Evolutionary conservation across 176 grass and related monocot species (phyloP).

Genomic region (Oryza rufipogon): DNA sequence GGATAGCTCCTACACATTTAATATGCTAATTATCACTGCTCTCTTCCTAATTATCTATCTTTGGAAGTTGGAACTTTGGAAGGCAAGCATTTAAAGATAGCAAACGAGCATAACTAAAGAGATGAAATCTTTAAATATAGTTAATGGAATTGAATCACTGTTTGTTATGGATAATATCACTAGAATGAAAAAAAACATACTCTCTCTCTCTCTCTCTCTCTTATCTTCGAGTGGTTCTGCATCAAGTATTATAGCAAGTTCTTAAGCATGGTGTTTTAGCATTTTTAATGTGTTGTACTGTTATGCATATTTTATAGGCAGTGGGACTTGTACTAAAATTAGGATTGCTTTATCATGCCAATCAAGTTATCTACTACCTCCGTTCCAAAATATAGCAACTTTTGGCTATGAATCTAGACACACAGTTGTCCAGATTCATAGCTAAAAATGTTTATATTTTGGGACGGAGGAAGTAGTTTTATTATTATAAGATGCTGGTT

Average conservation of each 20-base stretch:
- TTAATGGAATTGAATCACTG: neutral
- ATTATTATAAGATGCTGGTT: neutral
- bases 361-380: neutral
- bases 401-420: no score
- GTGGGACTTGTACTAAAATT: neutral
- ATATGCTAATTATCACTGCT: neutral
- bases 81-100: neutral
- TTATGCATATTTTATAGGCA: neutral
- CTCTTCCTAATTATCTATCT: conserved; percentile 16
- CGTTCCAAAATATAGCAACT: no score
- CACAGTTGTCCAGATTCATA: no score
- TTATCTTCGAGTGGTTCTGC: neutral
- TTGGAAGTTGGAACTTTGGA: neutral
- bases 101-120: conserved; percentile 21
- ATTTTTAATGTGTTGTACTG: neutral
- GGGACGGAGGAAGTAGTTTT: neutral
- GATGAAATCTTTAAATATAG: conserved; percentile 16
- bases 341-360: neutral
- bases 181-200: neutral
- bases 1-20: conserved; percentile 21
- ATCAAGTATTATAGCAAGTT: neutral
- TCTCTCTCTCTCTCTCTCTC: neutral
- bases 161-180: conserved; percentile 30
- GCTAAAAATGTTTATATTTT: no score
- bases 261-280: neutral